Evolutionary conservation across 345 rosid genomes (phyloP).

Genomic region (Excoecaria agallocha): DNA sequence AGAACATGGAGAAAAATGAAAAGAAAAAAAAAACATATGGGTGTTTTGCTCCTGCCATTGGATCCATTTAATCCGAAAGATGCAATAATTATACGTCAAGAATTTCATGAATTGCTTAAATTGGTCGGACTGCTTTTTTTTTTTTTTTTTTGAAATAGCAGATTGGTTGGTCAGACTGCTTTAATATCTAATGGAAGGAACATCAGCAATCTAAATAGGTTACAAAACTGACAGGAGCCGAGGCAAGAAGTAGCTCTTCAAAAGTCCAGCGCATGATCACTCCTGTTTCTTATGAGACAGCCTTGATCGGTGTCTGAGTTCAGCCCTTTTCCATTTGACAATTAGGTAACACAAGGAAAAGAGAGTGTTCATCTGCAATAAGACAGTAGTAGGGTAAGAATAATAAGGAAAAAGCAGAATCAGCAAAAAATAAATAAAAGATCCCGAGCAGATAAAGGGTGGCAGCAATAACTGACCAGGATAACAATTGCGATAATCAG

Average conservation of each 20-base stretch:
- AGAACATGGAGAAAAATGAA: too few relatives aligned
- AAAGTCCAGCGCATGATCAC: slow-evolving; percentile 25
- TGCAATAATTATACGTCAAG: too few relatives aligned
- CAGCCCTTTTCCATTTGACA: slow-evolving; percentile 92
- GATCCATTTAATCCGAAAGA: too few relatives aligned
- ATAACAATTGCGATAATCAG: slow-evolving; percentile 68
- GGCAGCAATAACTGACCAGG: slow-evolving; percentile 50
- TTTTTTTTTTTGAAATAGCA: too few relatives aligned
- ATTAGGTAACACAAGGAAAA: slow-evolving; percentile 73
- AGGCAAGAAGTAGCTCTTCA: slow-evolving; percentile 2
- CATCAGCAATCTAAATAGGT: neutral
- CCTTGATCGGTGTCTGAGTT: slow-evolving; percentile 88
- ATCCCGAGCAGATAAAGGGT: slow-evolving; percentile 4
- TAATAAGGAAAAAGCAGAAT: neutral
- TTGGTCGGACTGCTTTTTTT: too few relatives aligned
- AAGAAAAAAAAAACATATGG: too few relatives aligned
- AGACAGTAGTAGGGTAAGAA: neutral
- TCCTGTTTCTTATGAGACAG: slow-evolving; percentile 69
- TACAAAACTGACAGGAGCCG: neutral
- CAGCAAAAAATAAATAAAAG: neutral
- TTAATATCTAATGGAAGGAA: too few relatives aligned
- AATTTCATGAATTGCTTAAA: too few relatives aligned
- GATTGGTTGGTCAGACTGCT: too few relatives aligned
- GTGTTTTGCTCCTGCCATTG: neutral
- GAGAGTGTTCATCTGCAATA: slow-evolving; percentile 74